Evolutionary conservation across 2,329 filamentous ascomycete genomes (phyloP), one percentile per base, ranked within the genome.

Genomic region (Sphaerostilbella broomeana): DNA sequence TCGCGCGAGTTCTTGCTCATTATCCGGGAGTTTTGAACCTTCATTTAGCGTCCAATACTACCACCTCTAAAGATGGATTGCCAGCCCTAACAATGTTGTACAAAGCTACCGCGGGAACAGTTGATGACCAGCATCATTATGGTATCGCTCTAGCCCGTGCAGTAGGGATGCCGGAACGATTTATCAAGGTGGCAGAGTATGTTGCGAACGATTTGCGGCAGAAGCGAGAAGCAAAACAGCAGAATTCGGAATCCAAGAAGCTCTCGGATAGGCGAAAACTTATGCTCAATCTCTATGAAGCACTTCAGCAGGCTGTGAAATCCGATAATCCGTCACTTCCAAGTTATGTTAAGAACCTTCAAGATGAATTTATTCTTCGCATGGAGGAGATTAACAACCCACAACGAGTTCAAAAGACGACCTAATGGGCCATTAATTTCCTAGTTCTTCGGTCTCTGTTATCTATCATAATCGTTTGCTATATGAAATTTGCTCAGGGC

Each of bases 31-130:
- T 95, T 1, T 69, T 89, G 17, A 94, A 86, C 48, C 67, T 94
- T 2, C 88, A 95, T 54, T 73, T 97, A 2, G 73, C 78, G 1
- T 84, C 89, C 0, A 73, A 88, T 28, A 77, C 80, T 31, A 68
- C 68, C 0, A 54, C 54, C 2, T 59, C 64, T 1, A 62, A 73
- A 3, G 65, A 71, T 3, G 69, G 77, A 1, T 48, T 65, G 3
- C 67, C 68, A 1, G 77, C 74, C 24, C 84, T 95, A 64, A 86
- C 74, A 0, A 95, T 97, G 88, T 68, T 92, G 0, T 97, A 97
- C 63, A 89, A 81, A 47, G 74, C 95, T 25, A 70, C 76, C 1
- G 73, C 82, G 11, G 90, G 92, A 0, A 76, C 75, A 0, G 75
- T 86, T 1, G 64, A 77, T 40, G 79, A 86, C 39, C 68, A 77